Percentiles rank a stretch among this genome's conserved stretches.
Conservation (phyloP, 352 stramenopile genomes). For the Pythium grandisporangium region DNA sequence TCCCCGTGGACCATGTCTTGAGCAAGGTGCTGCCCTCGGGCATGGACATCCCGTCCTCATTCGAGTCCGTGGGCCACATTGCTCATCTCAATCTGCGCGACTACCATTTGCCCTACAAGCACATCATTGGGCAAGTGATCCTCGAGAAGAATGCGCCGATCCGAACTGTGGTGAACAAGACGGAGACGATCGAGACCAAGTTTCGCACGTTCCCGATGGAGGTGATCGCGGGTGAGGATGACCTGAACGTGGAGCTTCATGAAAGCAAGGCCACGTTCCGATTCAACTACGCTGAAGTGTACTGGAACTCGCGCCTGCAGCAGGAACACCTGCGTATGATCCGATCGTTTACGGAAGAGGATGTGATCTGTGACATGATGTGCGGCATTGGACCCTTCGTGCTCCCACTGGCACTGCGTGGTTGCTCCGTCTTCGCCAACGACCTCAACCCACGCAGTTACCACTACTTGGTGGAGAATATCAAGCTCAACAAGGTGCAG, state of each 20-base stretch:
- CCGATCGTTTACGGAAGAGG: constrained; percentile 36
- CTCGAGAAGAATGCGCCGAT: constrained; percentile 96
- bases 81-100: constrained; percentile 96
- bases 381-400: constrained; percentile 95
- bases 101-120: constrained; percentile 93
- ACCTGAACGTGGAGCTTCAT: constrained; percentile 84
- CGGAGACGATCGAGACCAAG: constrained; percentile 90
- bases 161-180: constrained; percentile 97
- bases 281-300: constrained; percentile 95
- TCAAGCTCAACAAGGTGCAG: constrained; percentile 86
- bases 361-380: constrained; percentile 93
- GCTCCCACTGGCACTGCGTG: constrained; percentile 86
- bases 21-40: constrained; percentile 68
- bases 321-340: constrained; percentile 93
- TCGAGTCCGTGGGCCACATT: constrained; percentile 95
- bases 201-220: constrained; percentile 97
- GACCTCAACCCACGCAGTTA: constrained; percentile 90
- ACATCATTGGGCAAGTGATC: constrained; percentile 96
- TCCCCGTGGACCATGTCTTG: constrained; percentile 73
- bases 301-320: constrained; percentile 96
- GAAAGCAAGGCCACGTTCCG: constrained; percentile 91
- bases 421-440: constrained; percentile 87
- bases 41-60: constrained; percentile 89
- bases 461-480: constrained; percentile 89
- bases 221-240: constrained; percentile 84